phyloP scores from a whole-genome alignment of 441 rosid species.

The Eruca vesicaria region DNA sequence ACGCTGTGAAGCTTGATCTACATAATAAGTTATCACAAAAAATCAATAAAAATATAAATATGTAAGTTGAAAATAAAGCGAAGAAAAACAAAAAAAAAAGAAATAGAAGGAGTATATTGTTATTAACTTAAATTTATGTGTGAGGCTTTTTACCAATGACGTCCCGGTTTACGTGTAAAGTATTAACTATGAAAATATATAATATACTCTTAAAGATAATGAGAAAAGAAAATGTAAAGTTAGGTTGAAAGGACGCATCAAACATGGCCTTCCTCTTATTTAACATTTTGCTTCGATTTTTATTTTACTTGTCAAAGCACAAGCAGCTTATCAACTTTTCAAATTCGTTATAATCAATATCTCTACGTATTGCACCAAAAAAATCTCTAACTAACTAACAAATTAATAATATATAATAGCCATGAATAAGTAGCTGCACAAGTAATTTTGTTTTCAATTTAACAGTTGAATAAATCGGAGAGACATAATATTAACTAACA shows the following conservation, averaged over 20 bases:
- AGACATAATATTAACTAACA: background rate
- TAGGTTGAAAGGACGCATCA: constrained; percentile 35
- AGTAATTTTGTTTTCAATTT: background rate
- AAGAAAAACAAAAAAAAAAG: no score
- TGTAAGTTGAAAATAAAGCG: no score
- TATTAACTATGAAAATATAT: background rate
- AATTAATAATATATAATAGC: no score
- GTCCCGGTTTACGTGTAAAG: constrained; percentile 33
- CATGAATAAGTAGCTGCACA: background rate
- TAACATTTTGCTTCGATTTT: background rate
- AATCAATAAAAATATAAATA: no score
- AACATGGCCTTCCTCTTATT: background rate
- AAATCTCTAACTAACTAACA: no score
- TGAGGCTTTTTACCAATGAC: constrained; percentile 26
- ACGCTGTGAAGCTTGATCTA: no score
- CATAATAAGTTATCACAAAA: no score
- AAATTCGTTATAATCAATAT: background rate
- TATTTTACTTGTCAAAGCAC: background rate
- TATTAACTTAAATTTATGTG: background rate
- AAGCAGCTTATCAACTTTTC: background rate
- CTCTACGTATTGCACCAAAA: no score
- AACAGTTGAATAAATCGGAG: background rate
- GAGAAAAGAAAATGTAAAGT: constrained; percentile 23
- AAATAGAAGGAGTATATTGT: background rate
- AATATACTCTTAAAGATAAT: background rate